Conservation (phyloP, 768 basidiomycete genomes). For the Mycena latifolia region DNA sequence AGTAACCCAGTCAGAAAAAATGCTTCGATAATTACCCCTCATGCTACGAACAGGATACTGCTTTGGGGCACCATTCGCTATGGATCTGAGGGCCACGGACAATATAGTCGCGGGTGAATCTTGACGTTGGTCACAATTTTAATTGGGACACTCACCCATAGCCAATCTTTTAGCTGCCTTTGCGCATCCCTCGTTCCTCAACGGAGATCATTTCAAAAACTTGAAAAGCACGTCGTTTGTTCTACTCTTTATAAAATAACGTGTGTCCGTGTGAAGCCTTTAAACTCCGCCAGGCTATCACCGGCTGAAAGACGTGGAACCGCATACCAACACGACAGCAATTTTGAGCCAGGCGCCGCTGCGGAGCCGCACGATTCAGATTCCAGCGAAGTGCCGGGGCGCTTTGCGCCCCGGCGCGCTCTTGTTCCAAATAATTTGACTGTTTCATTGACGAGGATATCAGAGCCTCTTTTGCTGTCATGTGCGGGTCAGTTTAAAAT, state of each 20-base stretch:
- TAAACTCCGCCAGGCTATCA: no score
- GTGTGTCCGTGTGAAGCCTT: no score
- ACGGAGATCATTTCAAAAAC: constrained; percentile 60
- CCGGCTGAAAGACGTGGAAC: no score
- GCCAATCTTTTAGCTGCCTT: constrained; percentile 57
- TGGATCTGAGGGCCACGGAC: constrained; percentile 60
- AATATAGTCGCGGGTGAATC: constrained; percentile 60
- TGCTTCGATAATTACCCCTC: not conserved
- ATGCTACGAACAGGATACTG: constrained; percentile 59
- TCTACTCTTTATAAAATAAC: no score
- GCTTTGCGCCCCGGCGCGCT: no score
- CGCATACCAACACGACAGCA: no score
- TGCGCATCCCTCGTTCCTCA: constrained; percentile 66
- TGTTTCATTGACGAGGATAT: no score
- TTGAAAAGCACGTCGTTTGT: constrained; percentile 56
- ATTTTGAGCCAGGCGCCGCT: no score
- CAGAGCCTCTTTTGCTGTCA: constrained; percentile 68
- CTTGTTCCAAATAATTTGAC: not conserved
- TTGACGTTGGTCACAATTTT: not conserved
- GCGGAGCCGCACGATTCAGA: no score
- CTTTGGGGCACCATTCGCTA: constrained; percentile 66
- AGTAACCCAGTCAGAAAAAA: not conserved
- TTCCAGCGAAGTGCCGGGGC: no score
- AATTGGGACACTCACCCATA: not conserved
- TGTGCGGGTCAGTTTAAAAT: constrained; percentile 60